Base-by-base conservation (phyloP, 2,329 filamentous ascomycete species). In the Coleophoma crateriformis region DNA sequence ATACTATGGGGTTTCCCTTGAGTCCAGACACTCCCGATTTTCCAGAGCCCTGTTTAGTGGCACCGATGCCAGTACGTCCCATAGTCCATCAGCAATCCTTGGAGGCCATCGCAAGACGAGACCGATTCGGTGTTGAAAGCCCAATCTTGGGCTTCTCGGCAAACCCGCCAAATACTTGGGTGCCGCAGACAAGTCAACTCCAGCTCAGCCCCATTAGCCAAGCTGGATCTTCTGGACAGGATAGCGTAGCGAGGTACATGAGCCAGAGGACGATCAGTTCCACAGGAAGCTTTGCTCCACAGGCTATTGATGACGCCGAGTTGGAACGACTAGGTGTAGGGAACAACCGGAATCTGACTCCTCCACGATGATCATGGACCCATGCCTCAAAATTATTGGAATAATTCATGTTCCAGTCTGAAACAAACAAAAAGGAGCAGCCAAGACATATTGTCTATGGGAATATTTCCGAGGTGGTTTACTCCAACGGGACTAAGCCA, bases 1-100 rank as follows among this genome's bases (percentile, higher is more conserved):
- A 61, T 32, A 61, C 57, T 4, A 61, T 61, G 57, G 56, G 54
- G 5, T 57, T 58, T 37, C 56, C 57, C 5, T 49, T 57, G 13
- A 51, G 57, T 7, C 48, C 49, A 11, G 50, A 48, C 17, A 48
- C 22, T 14, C 38, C 27, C 35, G 35, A 12, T 14, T 22, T 44
- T 10, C 41, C 41, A 32, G 45, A 32, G 5, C 38, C 52, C 5
- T 47, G 54, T 12, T 17, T 38, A 17, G 32, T 49, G 10, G 40
- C 56, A 11, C 56, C 56, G 11, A 49, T 22, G 19, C 56, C 56
- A 6, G 12, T 48, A 22, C 54, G 49, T 45, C 50, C 52, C 13
- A 39, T 49, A 13, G 46, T 51, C 6, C 50, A 52, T 8, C 52
- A 58, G 46, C 49, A 51, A n/a, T 55, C 56, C 12, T 37, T 53